Conservation (phyloP, 306 rosid species). For the Acacia acuminata region DNA sequence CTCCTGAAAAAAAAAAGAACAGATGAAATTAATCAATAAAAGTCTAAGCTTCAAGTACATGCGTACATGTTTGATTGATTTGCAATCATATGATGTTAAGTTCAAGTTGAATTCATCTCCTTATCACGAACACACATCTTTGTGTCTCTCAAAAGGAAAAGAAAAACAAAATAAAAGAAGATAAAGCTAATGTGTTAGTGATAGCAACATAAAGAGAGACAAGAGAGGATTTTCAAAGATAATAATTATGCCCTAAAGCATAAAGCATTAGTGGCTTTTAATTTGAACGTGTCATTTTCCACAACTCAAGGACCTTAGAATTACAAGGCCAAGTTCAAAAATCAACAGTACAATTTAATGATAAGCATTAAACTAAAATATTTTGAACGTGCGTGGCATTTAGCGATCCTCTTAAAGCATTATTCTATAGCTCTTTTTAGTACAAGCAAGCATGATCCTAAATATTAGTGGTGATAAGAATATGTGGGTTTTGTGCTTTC, state of each 20-base stretch:
- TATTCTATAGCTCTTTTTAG: neutral
- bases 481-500: neutral
- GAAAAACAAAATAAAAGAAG: neutral
- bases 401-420: neutral
- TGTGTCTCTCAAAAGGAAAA: neutral
- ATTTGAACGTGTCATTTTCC: neutral
- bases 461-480: neutral
- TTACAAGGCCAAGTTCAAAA: neutral
- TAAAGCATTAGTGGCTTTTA: slow-evolving; percentile 7
- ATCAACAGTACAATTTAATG: neutral
- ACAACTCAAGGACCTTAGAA: neutral
- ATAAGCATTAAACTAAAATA: neutral
- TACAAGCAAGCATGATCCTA: neutral
- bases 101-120: neutral
- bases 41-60: neutral
- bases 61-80: neutral
- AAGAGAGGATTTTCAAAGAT: neutral
- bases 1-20: neutral
- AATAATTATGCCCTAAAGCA: neutral
- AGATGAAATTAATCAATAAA: neutral
- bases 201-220: slow-evolving; percentile 12
- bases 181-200: neutral
- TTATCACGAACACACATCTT: neutral
- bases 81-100: neutral
- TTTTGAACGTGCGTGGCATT: neutral